Evolutionary conservation across 2,329 filamentous ascomycete genomes (phyloP).

Genomic region (Cytospora schulzeri): DNA sequence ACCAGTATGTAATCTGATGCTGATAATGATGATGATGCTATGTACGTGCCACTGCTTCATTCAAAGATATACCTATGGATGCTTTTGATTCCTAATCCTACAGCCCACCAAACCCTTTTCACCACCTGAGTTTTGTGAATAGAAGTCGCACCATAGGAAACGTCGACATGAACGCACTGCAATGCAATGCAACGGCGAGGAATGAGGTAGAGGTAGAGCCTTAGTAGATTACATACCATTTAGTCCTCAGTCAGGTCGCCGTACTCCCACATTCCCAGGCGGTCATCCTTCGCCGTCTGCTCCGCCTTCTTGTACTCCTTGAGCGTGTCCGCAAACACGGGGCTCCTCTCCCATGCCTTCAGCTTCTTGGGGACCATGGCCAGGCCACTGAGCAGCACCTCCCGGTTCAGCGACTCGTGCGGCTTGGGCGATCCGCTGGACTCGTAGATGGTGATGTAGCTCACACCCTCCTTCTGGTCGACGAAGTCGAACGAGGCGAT

Average conservation of each 20-base stretch:
- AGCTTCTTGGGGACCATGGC: conserved; percentile 92
- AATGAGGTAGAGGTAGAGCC: no score
- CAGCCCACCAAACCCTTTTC: neutral
- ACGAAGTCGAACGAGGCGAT: conserved; percentile 91
- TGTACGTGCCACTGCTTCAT: neutral
- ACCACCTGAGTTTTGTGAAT: neutral
- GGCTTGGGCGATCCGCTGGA: conserved; percentile 60
- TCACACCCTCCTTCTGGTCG: conserved; percentile 74
- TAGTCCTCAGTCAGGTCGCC: conserved; percentile 93
- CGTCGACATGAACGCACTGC: neutral
- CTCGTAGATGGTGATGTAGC: conserved; percentile 89
- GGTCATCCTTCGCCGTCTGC: conserved; percentile 74
- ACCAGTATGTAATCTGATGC: neutral
- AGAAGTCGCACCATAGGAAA: neutral
- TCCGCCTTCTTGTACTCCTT: conserved; percentile 73
- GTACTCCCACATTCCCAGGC: conserved; percentile 96
- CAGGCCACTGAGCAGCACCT: conserved; percentile 79
- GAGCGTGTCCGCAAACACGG: conserved; percentile 69
- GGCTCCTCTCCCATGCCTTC: conserved; percentile 82
- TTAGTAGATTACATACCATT: no score
- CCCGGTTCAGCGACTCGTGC: conserved; percentile 85
- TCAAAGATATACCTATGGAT: neutral
- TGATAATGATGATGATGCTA: neutral
- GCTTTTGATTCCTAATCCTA: neutral
- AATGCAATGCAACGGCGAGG: neutral